Base-by-base conservation (phyloP, 108 stramenopile species). In the Stephanodiscus triporus region DNA sequence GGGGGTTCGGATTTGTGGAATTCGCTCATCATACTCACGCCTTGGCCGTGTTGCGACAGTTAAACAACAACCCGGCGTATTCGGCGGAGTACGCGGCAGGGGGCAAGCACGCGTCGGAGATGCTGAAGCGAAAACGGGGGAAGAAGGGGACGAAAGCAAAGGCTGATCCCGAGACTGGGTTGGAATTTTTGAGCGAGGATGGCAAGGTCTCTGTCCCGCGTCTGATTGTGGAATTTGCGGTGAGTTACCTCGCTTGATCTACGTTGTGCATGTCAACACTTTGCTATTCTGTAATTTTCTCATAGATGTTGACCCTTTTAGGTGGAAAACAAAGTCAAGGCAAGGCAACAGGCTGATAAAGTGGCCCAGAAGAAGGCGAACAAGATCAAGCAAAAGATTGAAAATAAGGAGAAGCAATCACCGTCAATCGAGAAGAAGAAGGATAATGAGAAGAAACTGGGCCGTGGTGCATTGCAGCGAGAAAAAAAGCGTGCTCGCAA, bases 1-100 rank as follows among this genome's bases (percentile, higher is more conserved):
- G 94, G 63, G 99, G 99, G 20, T 99, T 97, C 82, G 99, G 87
- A n/a, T 99, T 99, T 86, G 97, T 93, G 27, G 97, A 99, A 77
- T 99, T 99, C 71, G 82, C 86, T 9, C 86, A 97, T 73, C 99
- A 99, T 85, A 86, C 84, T 14, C 95, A 96, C 86, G 98, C 99
- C 7, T 78, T 99, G 61, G 97, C 97, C 3, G 96, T 94, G 48
- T 81, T 99, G 49, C 90, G 99, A 11, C 88, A 92, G 58, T 72
- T 99, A 65, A 99, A 99, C 83, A 97, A 99, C 85, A 99, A 99
- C 79, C 88, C 97, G 0, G 66, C 72, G 2, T 98, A 93, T 72
- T 84, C 89, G 30, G 68, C 66, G 45, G 87, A 91, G 47, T 92
- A 83, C 69, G 88, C 77, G 20, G 75, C 87, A 7, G 89, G 88